Evolutionary conservation across 2,329 filamentous ascomycete genomes (phyloP).

Genomic region (Colletotrichum simmondsii): DNA sequence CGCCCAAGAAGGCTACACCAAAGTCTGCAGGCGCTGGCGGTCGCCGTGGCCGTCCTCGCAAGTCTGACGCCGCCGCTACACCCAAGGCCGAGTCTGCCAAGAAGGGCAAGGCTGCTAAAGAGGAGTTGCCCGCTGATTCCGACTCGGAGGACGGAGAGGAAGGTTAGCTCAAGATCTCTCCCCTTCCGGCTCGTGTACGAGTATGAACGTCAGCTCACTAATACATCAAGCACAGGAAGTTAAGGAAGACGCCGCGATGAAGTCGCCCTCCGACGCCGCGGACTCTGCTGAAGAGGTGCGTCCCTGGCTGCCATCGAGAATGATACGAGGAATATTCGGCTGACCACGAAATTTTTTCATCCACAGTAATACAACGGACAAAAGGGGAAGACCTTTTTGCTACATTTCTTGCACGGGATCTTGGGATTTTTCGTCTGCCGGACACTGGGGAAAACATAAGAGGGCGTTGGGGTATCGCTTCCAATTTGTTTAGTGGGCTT

Average conservation of each 20-base stretch:
- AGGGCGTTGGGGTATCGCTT: slow-evolving; percentile 2
- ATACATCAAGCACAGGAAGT: slow-evolving; percentile 6
- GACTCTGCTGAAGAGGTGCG: slow-evolving; percentile 29
- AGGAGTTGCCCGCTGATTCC: slow-evolving; percentile 10
- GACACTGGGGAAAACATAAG: background rate
- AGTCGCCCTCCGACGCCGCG: slow-evolving; percentile 19
- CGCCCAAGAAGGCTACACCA: slow-evolving; percentile 28
- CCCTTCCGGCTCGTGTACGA: background rate
- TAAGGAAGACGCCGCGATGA: background rate
- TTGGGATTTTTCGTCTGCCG: background rate
- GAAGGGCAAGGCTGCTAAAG: slow-evolving; percentile 23
- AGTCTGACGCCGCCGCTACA: slow-evolving; percentile 38
- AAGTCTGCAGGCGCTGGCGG: slow-evolving; percentile 23
- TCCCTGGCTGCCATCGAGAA: slow-evolving; percentile 20
- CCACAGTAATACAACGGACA: slow-evolving; percentile 18
- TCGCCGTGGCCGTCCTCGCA: slow-evolving; percentile 47
- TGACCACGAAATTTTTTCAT: slow-evolving; percentile 16
- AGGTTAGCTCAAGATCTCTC: slow-evolving; percentile 16
- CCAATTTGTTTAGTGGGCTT: slow-evolving; percentile 6
- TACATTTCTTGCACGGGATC: slow-evolving; percentile 5
- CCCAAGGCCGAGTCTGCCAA: slow-evolving; percentile 39
- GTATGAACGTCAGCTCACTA: slow-evolving; percentile 16
- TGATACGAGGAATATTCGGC: slow-evolving; percentile 25
- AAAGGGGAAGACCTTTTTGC: slow-evolving; percentile 5
- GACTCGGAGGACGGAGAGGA: slow-evolving; percentile 21